phyloP scores from a whole-genome alignment of 768 basidiomycete species.

The Pisolithus marmoratus region DNA sequence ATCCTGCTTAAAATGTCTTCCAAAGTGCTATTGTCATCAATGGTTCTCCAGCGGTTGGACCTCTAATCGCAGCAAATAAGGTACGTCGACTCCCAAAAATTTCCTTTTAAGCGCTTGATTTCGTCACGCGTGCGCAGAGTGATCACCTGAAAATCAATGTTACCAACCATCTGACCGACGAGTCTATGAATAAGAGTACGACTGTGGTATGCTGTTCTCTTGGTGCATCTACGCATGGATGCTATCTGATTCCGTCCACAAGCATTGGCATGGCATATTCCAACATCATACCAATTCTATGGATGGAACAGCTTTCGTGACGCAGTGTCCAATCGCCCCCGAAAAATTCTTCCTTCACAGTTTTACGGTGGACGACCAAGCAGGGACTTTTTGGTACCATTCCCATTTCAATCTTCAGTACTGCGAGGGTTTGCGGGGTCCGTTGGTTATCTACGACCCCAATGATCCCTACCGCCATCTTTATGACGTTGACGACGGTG shows the following conservation, averaged over 20 bases:
- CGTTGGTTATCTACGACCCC: slow-evolving; percentile 42
- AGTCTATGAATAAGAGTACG: slow-evolving; percentile 34
- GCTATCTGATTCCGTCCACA: slow-evolving; percentile 1
- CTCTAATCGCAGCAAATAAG: slow-evolving; percentile 36
- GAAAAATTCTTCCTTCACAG: slow-evolving; percentile 36
- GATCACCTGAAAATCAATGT: slow-evolving; percentile 39
- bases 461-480: slow-evolving; percentile 25
- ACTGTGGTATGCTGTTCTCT: slow-evolving; percentile 30
- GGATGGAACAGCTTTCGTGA: slow-evolving; percentile 44
- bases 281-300: slow-evolving; percentile 37
- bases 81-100: slow-evolving; percentile 6
- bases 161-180: slow-evolving; percentile 32
- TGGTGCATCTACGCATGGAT: background rate
- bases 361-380: slow-evolving; percentile 22
- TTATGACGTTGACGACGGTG: slow-evolving; percentile 36
- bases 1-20: background rate
- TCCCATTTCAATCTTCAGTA: slow-evolving; percentile 46
- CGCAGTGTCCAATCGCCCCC: slow-evolving; percentile 39
- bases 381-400: slow-evolving; percentile 43
- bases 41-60: slow-evolving; percentile 32
- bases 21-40: slow-evolving; percentile 35
- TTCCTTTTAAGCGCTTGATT: background rate
- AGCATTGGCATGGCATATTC: slow-evolving; percentile 46
- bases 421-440: slow-evolving; percentile 50
- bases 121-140: slow-evolving; percentile 22